These are phyloP conservation scores for Ilex asprella DNA, from an alignment of 257 asterid genomes.

Conservation along the genomic window DNA sequence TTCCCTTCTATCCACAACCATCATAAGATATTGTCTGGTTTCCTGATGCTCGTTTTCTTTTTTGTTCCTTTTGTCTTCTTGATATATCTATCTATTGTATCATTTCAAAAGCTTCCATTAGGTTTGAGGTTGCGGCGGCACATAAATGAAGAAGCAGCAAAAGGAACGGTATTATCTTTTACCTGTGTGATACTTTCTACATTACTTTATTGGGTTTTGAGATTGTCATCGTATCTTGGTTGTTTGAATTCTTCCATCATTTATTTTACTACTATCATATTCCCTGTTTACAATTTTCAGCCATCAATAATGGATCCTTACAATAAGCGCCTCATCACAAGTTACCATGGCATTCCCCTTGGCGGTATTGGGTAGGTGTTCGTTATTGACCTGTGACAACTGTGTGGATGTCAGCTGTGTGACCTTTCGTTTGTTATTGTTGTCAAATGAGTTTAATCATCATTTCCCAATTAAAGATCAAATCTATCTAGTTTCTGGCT, in stretches of 20 bases:
- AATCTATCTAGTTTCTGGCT: too few species aligned
- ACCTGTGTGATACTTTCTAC: not conserved
- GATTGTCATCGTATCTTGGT: not conserved
- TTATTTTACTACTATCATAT: too few species aligned
- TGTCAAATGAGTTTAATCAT: too few species aligned
- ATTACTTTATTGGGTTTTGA: not conserved
- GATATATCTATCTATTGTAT: not conserved
- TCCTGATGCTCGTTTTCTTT: too few species aligned
- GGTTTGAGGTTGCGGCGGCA: not conserved
- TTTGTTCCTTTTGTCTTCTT: not conserved
- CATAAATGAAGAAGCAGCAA: slow-evolving; percentile 1
- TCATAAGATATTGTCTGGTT: too few species aligned
- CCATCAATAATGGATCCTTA: slow-evolving; percentile 1
- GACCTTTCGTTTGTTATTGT: too few species aligned
- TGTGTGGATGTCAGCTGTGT: too few species aligned
- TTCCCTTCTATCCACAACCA: too few species aligned
- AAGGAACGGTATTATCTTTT: not conserved
- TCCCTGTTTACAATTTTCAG: not conserved
- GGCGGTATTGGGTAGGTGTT: not conserved
- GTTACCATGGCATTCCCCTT: not conserved
- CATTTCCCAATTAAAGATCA: too few species aligned
- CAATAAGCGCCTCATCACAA: not conserved
- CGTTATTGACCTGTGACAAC: not conserved
- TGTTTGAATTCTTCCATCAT: too few species aligned
- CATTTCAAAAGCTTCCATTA: not conserved